Percentiles rank a stretch among this genome's conserved stretches.
phyloP scores from a whole-genome alignment of 441 rosid genomes.

The Jatropha podagrica region DNA sequence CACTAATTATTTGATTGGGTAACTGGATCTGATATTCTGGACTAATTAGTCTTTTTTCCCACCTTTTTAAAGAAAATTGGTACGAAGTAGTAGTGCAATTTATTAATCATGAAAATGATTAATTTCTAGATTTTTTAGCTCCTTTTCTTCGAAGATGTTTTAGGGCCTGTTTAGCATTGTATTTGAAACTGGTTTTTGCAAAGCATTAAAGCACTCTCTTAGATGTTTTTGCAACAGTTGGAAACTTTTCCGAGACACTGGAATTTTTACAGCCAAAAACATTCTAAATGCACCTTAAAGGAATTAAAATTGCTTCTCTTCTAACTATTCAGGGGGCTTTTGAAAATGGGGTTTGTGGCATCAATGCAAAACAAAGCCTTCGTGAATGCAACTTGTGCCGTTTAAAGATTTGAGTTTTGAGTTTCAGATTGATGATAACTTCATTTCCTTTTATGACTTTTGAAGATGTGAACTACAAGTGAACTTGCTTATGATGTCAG shows the following conservation, averaged over 20 bases:
- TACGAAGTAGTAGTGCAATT: not conserved
- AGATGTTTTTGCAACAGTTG: not conserved
- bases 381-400: not conserved
- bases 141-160: not conserved
- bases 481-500: not conserved
- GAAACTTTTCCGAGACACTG: not conserved
- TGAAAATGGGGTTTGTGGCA: not conserved
- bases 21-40: not conserved
- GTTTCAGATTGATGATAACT: not conserved
- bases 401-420: not conserved
- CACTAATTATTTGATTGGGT: not conserved
- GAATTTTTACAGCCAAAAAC: not conserved
- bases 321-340: not conserved
- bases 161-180: not conserved
- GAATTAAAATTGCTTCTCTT: not conserved
- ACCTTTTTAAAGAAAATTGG: not conserved
- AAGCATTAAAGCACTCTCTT: not conserved
- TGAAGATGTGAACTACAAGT: too few species aligned
- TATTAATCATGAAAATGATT: not conserved
- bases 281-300: not conserved
- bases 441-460: not conserved
- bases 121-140: not conserved
- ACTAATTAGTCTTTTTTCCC: not conserved
- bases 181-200: not conserved
- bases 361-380: not conserved